These are phyloP conservation scores for Candida ascalaphidarum DNA, from an alignment of 805 yeast genomes.

Conservation along the genomic window DNA sequence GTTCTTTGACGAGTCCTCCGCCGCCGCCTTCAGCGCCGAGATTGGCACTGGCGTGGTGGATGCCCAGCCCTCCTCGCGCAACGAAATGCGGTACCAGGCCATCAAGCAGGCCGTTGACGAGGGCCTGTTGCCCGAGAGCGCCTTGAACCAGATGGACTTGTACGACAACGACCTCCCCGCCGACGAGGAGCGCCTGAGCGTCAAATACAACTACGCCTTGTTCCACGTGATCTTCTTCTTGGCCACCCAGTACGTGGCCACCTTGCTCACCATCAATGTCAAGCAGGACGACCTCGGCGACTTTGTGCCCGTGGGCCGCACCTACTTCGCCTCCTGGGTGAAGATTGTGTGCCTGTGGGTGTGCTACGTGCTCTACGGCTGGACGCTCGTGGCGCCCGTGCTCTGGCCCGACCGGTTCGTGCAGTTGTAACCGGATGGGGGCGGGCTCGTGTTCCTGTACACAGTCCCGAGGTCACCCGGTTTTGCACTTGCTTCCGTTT, in stretches of 20 bases:
- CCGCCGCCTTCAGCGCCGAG: conserved; percentile 31
- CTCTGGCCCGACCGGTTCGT: conserved; percentile 83
- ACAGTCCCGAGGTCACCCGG: too few relatives aligned
- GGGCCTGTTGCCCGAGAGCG: conserved; percentile 91
- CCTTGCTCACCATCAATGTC: conserved; percentile 86
- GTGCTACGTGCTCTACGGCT: conserved; percentile 75
- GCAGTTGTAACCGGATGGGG: conserved; percentile 5
- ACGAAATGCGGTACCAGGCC: conserved; percentile 79
- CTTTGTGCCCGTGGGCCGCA: conserved; percentile 93
- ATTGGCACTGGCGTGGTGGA: conserved; percentile 31
- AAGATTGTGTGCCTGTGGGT: conserved; percentile 90
- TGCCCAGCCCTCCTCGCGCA: conserved; percentile 42
- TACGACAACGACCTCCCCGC: conserved; percentile 37
- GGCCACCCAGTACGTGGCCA: conserved; percentile 96
- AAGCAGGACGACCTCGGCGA: conserved; percentile 77
- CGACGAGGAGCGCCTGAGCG: conserved; percentile 48
- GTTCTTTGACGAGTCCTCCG: conserved; percentile 29
- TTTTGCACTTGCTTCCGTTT: too few relatives aligned
- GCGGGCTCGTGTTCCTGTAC: too few relatives aligned
- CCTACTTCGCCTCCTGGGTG: conserved; percentile 92
- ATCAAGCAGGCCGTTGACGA: conserved; percentile 91
- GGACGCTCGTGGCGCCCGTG: conserved; percentile 91
- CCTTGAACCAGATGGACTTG: conserved; percentile 66
- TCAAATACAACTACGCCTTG: conserved; percentile 76
- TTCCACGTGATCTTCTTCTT: conserved; percentile 89